Evolutionary conservation across 1,284 basidiomycete species (phyloP).

Genomic region (Testicularia cyperi): DNA sequence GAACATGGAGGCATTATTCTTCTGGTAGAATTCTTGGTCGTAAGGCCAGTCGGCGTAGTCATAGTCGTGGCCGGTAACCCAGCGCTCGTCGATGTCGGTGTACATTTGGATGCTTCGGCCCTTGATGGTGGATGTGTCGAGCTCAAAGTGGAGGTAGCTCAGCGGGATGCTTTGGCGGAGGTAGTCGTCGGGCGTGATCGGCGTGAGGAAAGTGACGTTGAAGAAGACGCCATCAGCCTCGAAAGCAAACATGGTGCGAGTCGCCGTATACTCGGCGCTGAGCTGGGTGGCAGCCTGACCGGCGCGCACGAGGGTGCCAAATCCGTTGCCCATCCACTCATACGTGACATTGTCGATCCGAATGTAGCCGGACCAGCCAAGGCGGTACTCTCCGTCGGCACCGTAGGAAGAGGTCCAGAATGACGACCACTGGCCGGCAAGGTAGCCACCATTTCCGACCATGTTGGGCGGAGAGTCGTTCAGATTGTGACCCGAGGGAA

Average conservation of each 20-base stretch:
- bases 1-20: conserved; percentile 40
- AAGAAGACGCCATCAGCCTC: conserved; percentile 50
- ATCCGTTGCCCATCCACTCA: conserved; percentile 56
- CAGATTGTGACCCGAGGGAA: conserved; percentile 40
- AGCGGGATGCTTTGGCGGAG: conserved; percentile 55
- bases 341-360: conserved; percentile 49
- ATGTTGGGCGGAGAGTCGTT: conserved; percentile 46
- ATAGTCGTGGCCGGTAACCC: conserved; percentile 55
- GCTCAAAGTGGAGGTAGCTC: conserved; percentile 53
- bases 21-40: conserved; percentile 36
- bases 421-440: conserved; percentile 44
- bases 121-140: conserved; percentile 32
- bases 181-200: conserved; percentile 52
- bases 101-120: conserved; percentile 42
- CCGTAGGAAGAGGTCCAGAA: conserved; percentile 57
- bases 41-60: conserved; percentile 48
- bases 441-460: conserved; percentile 51
- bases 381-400: conserved; percentile 51
- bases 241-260: conserved; percentile 53
- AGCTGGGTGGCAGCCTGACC: conserved; percentile 49
- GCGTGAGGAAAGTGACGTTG: conserved; percentile 56
- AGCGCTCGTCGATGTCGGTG: conserved; percentile 54
- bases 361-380: conserved; percentile 52
- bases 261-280: conserved; percentile 52
- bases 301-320: conserved; percentile 45